A percentile compares a stretch with the other conserved stretches of the same genome.
phyloP scores from a whole-genome alignment of 2,329 filamentous ascomycete genomes.

The Emmonsiellopsis sp. region DNA sequence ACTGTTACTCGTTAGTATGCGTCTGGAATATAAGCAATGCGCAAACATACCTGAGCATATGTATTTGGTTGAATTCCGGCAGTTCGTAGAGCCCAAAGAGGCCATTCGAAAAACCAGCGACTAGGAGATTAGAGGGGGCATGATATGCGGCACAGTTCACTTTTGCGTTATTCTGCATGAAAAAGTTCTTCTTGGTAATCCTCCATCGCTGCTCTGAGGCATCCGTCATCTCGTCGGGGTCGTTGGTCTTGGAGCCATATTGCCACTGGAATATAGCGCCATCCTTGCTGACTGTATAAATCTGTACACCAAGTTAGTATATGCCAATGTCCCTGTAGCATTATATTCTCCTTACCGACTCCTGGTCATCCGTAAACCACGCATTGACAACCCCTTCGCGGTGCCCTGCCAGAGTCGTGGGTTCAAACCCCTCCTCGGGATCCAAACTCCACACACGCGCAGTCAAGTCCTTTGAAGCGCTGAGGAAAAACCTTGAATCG shows the following conservation, averaged over 20 bases:
- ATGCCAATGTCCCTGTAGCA: not conserved
- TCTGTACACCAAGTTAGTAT: slow-evolving; percentile 29
- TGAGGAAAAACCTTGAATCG: slow-evolving; percentile 93
- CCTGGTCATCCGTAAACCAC: slow-evolving; percentile 94
- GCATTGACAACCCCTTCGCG: slow-evolving; percentile 83
- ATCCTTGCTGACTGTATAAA: slow-evolving; percentile 94
- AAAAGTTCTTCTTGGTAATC: slow-evolving; percentile 84
- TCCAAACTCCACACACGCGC: slow-evolving; percentile 91
- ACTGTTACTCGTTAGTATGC: slow-evolving; percentile 38
- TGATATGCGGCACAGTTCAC: slow-evolving; percentile 90
- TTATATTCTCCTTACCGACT: slow-evolving; percentile 45
- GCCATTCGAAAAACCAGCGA: slow-evolving; percentile 91
- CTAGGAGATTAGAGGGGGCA: slow-evolving; percentile 76
- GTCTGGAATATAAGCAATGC: slow-evolving; percentile 4
- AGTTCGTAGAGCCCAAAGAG: slow-evolving; percentile 91
- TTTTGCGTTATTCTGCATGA: slow-evolving; percentile 81
- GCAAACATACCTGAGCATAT: slow-evolving; percentile 53
- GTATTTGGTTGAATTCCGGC: slow-evolving; percentile 91
- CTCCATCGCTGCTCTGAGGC: slow-evolving; percentile 73
- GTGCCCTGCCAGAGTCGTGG: slow-evolving; percentile 84
- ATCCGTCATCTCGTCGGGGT: slow-evolving; percentile 52
- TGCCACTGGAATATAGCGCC: slow-evolving; percentile 95
- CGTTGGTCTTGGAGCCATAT: slow-evolving; percentile 57
- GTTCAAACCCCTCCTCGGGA: slow-evolving; percentile 75
- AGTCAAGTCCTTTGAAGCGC: slow-evolving; percentile 83